Conservation (phyloP, 768 basidiomycete genomes). For the Naganishia vaughanmartiniae region DNA sequence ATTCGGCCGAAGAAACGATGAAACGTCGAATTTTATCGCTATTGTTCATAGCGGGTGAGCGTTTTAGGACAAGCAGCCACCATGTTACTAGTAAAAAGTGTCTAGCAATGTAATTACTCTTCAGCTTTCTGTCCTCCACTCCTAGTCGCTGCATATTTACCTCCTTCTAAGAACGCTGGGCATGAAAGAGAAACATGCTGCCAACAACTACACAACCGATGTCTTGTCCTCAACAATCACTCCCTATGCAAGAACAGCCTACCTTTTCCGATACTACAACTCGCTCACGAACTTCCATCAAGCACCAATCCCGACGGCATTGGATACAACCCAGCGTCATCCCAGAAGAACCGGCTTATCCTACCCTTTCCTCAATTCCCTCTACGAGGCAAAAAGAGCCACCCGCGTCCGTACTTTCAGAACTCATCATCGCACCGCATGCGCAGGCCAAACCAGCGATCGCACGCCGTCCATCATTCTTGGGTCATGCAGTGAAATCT, state of each 20-base stretch:
- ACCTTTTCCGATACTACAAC: neutral
- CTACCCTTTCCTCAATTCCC: neutral
- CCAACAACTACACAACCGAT: neutral
- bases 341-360: neutral
- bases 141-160: neutral
- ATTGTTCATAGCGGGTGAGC: too few relatives aligned
- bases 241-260: neutral
- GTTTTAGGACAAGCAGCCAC: too few relatives aligned
- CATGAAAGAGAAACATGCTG: neutral
- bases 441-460: neutral
- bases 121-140: neutral
- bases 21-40: neutral
- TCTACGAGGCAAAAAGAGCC: neutral
- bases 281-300: neutral
- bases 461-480: neutral
- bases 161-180: neutral
- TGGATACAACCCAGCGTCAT: conserved; percentile 1
- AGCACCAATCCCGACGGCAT: neutral
- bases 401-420: neutral
- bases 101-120: neutral
- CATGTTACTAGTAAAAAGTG: too few relatives aligned
- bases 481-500: neutral
- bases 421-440: neutral
- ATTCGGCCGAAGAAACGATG: neutral
- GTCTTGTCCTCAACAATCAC: neutral